phyloP scores from a whole-genome alignment of 164 flowering plant species.

The Vitis rupestris region DNA sequence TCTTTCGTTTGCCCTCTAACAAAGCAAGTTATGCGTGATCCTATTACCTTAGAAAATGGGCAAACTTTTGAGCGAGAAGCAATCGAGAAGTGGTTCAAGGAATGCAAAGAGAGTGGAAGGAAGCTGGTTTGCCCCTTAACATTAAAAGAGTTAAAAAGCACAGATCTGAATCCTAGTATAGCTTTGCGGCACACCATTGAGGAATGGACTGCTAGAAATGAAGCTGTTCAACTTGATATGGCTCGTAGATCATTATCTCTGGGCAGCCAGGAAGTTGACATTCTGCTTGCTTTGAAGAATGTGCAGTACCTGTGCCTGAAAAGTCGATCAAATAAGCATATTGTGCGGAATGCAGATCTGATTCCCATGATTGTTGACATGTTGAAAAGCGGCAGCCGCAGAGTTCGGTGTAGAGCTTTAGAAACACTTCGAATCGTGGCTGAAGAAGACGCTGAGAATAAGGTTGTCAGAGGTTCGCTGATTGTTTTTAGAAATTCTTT shows the following conservation, averaged over 20 bases:
- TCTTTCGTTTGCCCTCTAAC: conserved; percentile 91
- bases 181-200: conserved; percentile 84
- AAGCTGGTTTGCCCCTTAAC: conserved; percentile 84
- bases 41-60: conserved; percentile 89
- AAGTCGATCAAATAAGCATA: conserved; percentile 55
- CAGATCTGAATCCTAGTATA: conserved; percentile 83
- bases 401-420: conserved; percentile 66
- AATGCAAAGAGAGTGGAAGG: conserved; percentile 77
- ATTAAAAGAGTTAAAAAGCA: conserved; percentile 56
- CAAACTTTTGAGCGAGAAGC: conserved; percentile 90
- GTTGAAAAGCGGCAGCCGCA: conserved; percentile 77
- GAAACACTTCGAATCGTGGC: conserved; percentile 79
- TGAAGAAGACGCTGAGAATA: conserved; percentile 74
- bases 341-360: conserved; percentile 56
- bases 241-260: conserved; percentile 57
- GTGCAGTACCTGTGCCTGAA: conserved; percentile 62
- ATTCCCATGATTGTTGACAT: conserved; percentile 69
- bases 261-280: conserved; percentile 54
- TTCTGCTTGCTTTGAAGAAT: conserved; percentile 62
- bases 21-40: conserved; percentile 90
- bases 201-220: conserved; percentile 93
- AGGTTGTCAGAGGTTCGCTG: conserved; percentile 52
- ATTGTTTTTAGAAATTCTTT: conserved; percentile 6
- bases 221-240: conserved; percentile 78
- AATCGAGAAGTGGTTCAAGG: conserved; percentile 89